Percentiles rank a stretch among this genome's conserved stretches.
phyloP scores from a whole-genome alignment of 2,329 filamentous ascomycete species.

The Talaromyces marneffei region DNA sequence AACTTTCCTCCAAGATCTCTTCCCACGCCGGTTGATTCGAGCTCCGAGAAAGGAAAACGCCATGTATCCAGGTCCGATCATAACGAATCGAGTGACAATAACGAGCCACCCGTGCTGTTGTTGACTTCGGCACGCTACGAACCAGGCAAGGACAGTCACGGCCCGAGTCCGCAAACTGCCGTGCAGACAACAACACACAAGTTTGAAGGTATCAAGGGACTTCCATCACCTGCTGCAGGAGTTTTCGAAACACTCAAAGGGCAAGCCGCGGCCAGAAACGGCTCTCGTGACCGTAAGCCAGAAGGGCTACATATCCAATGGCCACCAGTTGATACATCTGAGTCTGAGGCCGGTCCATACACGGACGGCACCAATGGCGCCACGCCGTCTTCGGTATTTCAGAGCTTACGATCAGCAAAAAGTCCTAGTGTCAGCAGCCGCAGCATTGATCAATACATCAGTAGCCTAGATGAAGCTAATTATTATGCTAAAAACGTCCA shows the following conservation, averaged over 20 bases:
- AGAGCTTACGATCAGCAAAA: conserved; percentile 46
- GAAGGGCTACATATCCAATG: conserved; percentile 64
- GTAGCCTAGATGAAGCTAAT: conserved; percentile 72
- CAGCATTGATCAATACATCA: conserved; percentile 77
- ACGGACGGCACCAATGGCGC: conserved; percentile 47
- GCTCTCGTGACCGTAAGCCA: conserved; percentile 73
- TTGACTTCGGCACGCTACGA: conserved; percentile 43
- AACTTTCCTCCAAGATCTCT: conserved; percentile 37
- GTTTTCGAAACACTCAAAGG: conserved; percentile 59
- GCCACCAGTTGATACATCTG: conserved; percentile 46
- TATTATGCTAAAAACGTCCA: conserved; percentile 51
- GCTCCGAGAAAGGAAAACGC: conserved; percentile 43
- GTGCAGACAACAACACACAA: conserved; percentile 62
- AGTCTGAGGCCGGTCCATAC: conserved; percentile 43
- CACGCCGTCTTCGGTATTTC: conserved; percentile 32
- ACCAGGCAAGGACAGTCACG: conserved; percentile 33
- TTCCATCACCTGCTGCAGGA: conserved; percentile 64
- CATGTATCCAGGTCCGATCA: conserved; percentile 16
- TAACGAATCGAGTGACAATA: conserved; percentile 23
- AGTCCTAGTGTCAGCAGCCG: conserved; percentile 57
- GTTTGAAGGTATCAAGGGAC: conserved; percentile 49
- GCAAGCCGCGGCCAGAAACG: conserved; percentile 48
- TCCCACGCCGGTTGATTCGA: conserved; percentile 42
- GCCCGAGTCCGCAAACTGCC: conserved; percentile 54
- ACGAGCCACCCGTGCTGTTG: conserved; percentile 29